These are phyloP conservation scores for Gentiana dahurica DNA, from an alignment of 257 asterid species.

Conservation along the genomic window DNA sequence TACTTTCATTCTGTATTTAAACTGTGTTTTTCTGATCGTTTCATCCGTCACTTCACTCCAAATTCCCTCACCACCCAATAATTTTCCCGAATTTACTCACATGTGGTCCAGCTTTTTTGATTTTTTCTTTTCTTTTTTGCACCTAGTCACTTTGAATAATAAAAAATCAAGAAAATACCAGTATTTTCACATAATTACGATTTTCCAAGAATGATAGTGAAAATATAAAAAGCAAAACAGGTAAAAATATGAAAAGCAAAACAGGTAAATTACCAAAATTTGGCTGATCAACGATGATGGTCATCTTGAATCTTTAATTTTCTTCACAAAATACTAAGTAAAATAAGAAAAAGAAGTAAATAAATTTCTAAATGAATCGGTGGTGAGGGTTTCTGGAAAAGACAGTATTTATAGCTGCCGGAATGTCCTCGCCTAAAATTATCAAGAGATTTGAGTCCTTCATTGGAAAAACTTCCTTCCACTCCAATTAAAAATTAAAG, in stretches of 20 bases:
- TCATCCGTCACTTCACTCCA: too few species aligned
- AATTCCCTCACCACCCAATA: too few species aligned
- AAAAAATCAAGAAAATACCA: too few species aligned
- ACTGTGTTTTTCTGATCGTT: too few species aligned
- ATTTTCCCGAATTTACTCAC: too few species aligned
- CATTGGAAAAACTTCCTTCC: conserved; percentile 30
- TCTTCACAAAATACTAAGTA: not conserved
- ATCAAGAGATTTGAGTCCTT: conserved; percentile 54
- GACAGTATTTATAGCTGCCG: conserved; percentile 69
- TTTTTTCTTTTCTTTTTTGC: too few species aligned
- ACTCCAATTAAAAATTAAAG: conserved; percentile 3
- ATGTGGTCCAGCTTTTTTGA: too few species aligned
- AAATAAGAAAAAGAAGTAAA: not conserved
- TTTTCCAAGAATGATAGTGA: not conserved
- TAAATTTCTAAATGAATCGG: not conserved
- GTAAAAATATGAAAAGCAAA: not conserved
- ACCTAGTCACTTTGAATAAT: too few species aligned
- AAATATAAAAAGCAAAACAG: too few species aligned
- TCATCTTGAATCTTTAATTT: conserved; percentile 30
- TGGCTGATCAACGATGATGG: conserved; percentile 45
- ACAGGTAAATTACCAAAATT: conserved; percentile 31
- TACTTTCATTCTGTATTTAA: too few species aligned
- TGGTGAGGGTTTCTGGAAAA: conserved; percentile 11
- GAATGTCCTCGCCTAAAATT: conserved; percentile 89
- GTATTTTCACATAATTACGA: too few species aligned